These are phyloP conservation scores for Hypoxylon sp. DNA, from an alignment of 2,329 filamentous ascomycete genomes.

Conservation along the genomic window DNA sequence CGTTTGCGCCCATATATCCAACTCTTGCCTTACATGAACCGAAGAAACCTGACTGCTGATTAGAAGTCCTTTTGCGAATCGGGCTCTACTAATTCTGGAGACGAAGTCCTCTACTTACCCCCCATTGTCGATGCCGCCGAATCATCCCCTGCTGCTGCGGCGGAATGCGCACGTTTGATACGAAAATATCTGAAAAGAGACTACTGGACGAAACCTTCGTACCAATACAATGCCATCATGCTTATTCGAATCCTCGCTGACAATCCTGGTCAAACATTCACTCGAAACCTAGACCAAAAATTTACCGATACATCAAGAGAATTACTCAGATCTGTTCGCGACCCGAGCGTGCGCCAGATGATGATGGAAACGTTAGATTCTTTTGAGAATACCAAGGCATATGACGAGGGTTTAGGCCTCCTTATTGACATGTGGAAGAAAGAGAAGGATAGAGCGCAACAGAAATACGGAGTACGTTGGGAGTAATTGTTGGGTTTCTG, in stretches of 20 bases:
- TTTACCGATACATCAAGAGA: conserved; percentile 84
- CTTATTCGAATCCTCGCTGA: conserved; percentile 91
- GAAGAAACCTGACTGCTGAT: conserved; percentile 41
- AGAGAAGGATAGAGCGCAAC: conserved; percentile 79
- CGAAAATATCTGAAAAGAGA: conserved; percentile 86
- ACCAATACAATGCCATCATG: conserved; percentile 98
- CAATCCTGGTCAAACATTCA: conserved; percentile 92
- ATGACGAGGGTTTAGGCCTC: conserved; percentile 80
- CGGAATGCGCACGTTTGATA: conserved; percentile 84
- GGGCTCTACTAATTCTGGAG: conserved; percentile 74
- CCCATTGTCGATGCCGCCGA: conserved; percentile 95
- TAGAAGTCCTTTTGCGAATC: conserved; percentile 88
- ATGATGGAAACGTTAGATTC: conserved; percentile 87
- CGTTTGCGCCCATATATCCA: conserved; percentile 51
- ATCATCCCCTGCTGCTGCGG: conserved; percentile 87
- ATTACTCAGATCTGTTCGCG: conserved; percentile 78
- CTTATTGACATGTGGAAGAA: conserved; percentile 90
- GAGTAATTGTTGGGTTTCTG: conserved; percentile 24
- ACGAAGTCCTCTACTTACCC: conserved; percentile 93
- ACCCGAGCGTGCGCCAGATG: conserved; percentile 86
- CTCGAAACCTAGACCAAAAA: conserved; percentile 88
- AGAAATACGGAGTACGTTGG: conserved; percentile 63
- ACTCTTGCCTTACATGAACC: conserved; percentile 20
- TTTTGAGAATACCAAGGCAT: conserved; percentile 78
- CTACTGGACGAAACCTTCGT: conserved; percentile 74